phyloP scores from a whole-genome alignment of 768 basidiomycete species.

The Lentinula edodes region DNA sequence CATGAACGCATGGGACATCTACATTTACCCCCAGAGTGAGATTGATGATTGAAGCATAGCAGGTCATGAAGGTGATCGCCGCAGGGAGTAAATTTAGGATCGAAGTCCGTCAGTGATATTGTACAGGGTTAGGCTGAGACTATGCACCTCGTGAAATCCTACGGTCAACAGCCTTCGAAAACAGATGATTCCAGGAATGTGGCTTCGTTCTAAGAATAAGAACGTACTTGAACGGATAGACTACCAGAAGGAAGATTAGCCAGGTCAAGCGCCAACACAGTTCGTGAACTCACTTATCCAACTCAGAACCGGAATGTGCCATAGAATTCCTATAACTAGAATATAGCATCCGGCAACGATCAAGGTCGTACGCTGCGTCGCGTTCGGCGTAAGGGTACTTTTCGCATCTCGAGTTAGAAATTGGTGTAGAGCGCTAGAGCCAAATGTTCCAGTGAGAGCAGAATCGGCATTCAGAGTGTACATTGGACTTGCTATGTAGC shows the following conservation, averaged over 20 bases:
- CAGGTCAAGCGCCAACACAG: not conserved
- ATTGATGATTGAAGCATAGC: conserved; percentile 3
- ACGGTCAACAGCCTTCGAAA: conserved; percentile 67
- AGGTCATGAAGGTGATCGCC: not conserved
- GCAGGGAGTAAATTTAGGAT: not conserved
- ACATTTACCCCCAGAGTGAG: conserved; percentile 1
- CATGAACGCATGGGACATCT: conserved; percentile 85
- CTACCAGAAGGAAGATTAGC: conserved; percentile 29
- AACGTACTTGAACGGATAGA: conserved; percentile 90
- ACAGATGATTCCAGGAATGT: not conserved
- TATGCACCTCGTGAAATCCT: conserved; percentile 77
- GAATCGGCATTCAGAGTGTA: not conserved
- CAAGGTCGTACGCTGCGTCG: conserved; percentile 69
- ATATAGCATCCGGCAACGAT: conserved; percentile 79
- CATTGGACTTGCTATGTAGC: not conserved
- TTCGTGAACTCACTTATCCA: conserved; percentile 57
- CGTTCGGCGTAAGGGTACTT: conserved; percentile 52
- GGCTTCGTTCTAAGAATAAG: not conserved
- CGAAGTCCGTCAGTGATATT: not conserved
- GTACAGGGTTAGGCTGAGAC: not conserved
- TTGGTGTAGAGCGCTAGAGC: not conserved
- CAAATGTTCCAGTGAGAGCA: not conserved
- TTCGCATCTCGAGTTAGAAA: conserved; percentile 28
- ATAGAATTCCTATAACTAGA: conserved; percentile 71
- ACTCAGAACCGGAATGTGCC: conserved; percentile 70